Percentiles rank a stretch among this genome's conserved stretches.
Conservation (phyloP, 2,329 filamentous ascomycete species). For the Byssothecium circinans region DNA sequence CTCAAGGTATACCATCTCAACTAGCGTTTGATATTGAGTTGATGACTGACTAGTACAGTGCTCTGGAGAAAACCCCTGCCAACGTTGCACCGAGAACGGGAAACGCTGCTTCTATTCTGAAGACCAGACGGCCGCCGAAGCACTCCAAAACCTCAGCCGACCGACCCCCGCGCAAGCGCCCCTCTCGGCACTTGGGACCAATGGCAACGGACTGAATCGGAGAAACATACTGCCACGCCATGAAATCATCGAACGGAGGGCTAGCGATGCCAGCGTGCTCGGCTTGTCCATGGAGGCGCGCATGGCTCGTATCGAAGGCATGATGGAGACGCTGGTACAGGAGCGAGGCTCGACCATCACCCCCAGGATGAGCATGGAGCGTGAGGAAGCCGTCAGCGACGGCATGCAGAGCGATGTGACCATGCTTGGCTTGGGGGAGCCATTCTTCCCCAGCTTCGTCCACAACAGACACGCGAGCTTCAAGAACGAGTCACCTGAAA, state of each 20-base stretch:
- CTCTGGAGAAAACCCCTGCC: conserved; percentile 40
- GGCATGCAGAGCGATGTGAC: conserved; percentile 18
- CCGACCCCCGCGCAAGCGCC: conserved; percentile 27
- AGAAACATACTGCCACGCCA: conserved; percentile 25
- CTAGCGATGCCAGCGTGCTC: conserved; percentile 30
- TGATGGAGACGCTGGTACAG: conserved; percentile 40
- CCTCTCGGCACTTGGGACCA: conserved; percentile 6
- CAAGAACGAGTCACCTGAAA: conserved; percentile 12
- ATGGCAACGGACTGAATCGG: conserved; percentile 17
- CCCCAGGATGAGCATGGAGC: conserved; percentile 29
- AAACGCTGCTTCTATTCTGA: conserved; percentile 43
- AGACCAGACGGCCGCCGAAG: conserved; percentile 42
- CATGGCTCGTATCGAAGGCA: conserved; percentile 38
- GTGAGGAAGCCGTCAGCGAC: conserved; percentile 24
- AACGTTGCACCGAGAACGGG: conserved; percentile 38
- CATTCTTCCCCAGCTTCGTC: conserved; percentile 24
- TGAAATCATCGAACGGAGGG: conserved; percentile 22
- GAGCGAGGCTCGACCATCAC: conserved; percentile 28
- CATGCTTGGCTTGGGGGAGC: conserved; percentile 26
- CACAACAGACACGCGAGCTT: conserved; percentile 20
- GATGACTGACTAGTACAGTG: conserved; percentile 22
- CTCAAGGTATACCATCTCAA: conserved; percentile 31
- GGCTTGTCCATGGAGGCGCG: conserved; percentile 37
- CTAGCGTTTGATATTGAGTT: neutral
- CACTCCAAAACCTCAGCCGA: conserved; percentile 41